These are phyloP conservation scores for Curvularia eragrostidis DNA, from an alignment of 2,329 filamentous ascomycete genomes.

Conservation along the genomic window DNA sequence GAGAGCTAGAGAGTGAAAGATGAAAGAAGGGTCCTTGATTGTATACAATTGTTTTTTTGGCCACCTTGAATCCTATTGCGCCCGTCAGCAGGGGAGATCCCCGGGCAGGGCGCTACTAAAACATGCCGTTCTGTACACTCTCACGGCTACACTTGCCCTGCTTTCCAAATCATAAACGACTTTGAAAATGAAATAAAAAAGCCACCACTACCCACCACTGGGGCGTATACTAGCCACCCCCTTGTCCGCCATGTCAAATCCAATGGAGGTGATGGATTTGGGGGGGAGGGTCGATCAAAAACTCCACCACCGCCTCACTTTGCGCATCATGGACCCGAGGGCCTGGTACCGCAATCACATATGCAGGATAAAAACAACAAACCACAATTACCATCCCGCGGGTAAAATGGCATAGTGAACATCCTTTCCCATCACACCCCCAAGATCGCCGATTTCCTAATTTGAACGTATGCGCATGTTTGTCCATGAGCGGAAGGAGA, in stretches of 20 bases:
- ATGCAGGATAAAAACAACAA: conserved; percentile 5
- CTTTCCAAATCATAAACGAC: not conserved
- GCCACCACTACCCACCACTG: too few relatives aligned
- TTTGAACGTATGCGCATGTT: conserved; percentile 14
- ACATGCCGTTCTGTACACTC: not conserved
- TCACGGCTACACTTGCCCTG: not conserved
- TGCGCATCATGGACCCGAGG: conserved; percentile 18
- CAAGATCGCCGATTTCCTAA: conserved; percentile 6
- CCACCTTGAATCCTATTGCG: not conserved
- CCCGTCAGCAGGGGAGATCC: not conserved
- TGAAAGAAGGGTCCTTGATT: not conserved
- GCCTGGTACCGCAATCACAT: conserved; percentile 17
- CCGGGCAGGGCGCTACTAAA: not conserved
- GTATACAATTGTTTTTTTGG: not conserved
- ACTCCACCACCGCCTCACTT: conserved; percentile 14
- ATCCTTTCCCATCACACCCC: not conserved
- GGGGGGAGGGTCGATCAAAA: conserved; percentile 9
- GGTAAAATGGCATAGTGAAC: not conserved
- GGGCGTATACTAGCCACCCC: conserved; percentile 8
- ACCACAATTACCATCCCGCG: conserved; percentile 2
- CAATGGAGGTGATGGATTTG: too few relatives aligned
- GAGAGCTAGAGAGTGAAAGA: not conserved
- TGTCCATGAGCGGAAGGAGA: conserved; percentile 5
- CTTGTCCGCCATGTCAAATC: too few relatives aligned
- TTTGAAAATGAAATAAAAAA: too few relatives aligned